Evolutionary conservation across 768 basidiomycete species (phyloP).

Genomic region (Podaxis sp.): DNA sequence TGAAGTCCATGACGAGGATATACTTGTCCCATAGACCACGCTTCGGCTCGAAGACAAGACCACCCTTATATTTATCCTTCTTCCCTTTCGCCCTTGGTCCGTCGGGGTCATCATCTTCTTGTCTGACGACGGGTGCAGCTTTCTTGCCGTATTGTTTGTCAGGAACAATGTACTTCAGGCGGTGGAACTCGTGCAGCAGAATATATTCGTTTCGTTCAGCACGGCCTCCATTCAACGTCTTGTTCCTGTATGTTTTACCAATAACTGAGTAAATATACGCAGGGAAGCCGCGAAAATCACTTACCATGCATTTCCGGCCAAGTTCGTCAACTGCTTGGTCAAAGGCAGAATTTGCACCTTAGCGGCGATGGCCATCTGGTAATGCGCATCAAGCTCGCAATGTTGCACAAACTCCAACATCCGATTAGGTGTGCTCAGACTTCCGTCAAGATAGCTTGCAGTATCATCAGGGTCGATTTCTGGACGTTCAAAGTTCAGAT

Average conservation of each 20-base stretch:
- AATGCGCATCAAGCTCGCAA: conserved; percentile 94
- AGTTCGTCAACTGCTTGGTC: conserved; percentile 90
- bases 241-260: conserved; percentile 64
- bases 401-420: conserved; percentile 89
- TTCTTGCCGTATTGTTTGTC: conserved; percentile 92
- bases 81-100: conserved; percentile 65
- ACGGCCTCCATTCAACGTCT: conserved; percentile 94
- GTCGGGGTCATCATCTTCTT: conserved; percentile 43
- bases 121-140: conserved; percentile 44
- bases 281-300: conserved; percentile 20
- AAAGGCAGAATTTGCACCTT: conserved; percentile 94
- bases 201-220: conserved; percentile 99
- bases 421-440: conserved; percentile 69
- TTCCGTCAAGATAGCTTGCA: conserved; percentile 84
- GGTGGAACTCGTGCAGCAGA: conserved; percentile 96
- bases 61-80: conserved; percentile 97
- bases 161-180: conserved; percentile 93
- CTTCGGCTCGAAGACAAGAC: conserved; percentile 96
- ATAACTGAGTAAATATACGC: not conserved
- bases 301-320: conserved; percentile 97
- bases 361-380: conserved; percentile 94
- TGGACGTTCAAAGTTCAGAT: conserved; percentile 82
- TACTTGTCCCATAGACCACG: conserved; percentile 94
- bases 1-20: conserved; percentile 99
- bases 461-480: conserved; percentile 98